Conservation (phyloP, 805 yeast species). For the Suhomyces vadensis region DNA sequence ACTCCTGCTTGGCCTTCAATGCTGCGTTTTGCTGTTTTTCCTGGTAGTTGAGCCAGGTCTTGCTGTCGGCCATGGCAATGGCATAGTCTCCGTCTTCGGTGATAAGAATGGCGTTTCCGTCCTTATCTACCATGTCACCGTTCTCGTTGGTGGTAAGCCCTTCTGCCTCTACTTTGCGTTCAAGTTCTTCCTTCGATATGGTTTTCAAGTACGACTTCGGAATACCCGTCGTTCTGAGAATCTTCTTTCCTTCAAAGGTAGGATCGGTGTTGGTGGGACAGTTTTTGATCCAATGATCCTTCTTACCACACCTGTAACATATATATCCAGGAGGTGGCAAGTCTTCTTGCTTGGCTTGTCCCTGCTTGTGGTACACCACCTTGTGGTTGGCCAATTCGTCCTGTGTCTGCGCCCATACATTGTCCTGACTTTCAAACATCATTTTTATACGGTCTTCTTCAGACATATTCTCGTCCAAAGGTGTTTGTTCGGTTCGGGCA, state of each 20-base stretch:
- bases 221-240: constrained; percentile 94
- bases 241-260: constrained; percentile 87
- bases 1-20: constrained; percentile 52
- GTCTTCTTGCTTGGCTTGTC: constrained; percentile 51
- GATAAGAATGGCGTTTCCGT: constrained; percentile 68
- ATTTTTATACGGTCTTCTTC: constrained; percentile 88
- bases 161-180: constrained; percentile 43
- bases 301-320: constrained; percentile 95
- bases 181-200: constrained; percentile 74
- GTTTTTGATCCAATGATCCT: constrained; percentile 89
- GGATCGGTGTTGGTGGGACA: constrained; percentile 96
- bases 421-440: constrained; percentile 92
- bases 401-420: constrained; percentile 94
- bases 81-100: constrained; percentile 96
- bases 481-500: constrained; percentile 13
- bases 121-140: constrained; percentile 46
- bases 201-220: constrained; percentile 90
- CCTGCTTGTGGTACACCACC: constrained; percentile 61
- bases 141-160: constrained; percentile 40
- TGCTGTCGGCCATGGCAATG: constrained; percentile 90
- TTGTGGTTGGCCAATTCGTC: constrained; percentile 85
- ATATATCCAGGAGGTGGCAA: constrained; percentile 94
- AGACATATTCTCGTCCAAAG: constrained; percentile 47
- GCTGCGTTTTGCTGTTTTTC: constrained; percentile 57
- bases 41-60: constrained; percentile 87